These are phyloP conservation scores for Ceriops tagal DNA, from an alignment of 345 rosid genomes.

Conservation along the genomic window DNA sequence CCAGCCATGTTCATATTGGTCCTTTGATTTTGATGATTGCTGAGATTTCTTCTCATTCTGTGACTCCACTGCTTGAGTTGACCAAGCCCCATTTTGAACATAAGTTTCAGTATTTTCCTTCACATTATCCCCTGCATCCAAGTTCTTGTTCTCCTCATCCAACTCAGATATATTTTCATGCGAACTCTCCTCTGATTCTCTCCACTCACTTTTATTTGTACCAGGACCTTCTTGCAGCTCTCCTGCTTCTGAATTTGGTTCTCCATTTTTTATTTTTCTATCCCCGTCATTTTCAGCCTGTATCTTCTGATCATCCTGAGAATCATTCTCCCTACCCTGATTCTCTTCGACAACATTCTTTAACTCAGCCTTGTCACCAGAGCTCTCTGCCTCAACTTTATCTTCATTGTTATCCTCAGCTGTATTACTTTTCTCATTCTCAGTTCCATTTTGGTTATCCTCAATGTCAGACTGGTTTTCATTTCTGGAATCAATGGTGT, in stretches of 20 bases:
- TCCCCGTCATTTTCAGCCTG: constrained; percentile 25
- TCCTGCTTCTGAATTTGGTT: background rate
- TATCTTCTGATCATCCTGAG: constrained; percentile 30
- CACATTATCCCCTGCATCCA: constrained; percentile 26
- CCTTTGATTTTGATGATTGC: constrained; percentile 35
- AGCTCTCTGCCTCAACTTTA: constrained; percentile 12
- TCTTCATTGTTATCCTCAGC: constrained; percentile 12
- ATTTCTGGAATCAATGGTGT: constrained; percentile 1
- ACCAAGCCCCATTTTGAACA: constrained; percentile 65
- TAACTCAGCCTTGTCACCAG: constrained; percentile 20
- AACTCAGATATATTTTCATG: constrained; percentile 13
- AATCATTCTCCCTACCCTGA: constrained; percentile 20
- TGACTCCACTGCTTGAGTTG: constrained; percentile 93
- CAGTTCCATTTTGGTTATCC: constrained; percentile 20
- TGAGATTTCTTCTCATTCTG: constrained; percentile 77
- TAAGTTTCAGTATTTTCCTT: constrained; percentile 43
- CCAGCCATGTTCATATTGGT: constrained; percentile 45
- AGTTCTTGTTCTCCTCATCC: constrained; percentile 21
- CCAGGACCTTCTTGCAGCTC: constrained; percentile 9
- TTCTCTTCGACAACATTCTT: constrained; percentile 17
- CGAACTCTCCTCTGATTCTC: constrained; percentile 26
- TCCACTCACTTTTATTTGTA: constrained; percentile 27
- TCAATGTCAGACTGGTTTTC: constrained; percentile 10
- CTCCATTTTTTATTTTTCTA: constrained; percentile 24
- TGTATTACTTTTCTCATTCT: constrained; percentile 8